Percentiles rank a stretch among this genome's conserved stretches.
Conservation (phyloP, 352 stramenopile genomes). For the Pythium folliculosum region DNA sequence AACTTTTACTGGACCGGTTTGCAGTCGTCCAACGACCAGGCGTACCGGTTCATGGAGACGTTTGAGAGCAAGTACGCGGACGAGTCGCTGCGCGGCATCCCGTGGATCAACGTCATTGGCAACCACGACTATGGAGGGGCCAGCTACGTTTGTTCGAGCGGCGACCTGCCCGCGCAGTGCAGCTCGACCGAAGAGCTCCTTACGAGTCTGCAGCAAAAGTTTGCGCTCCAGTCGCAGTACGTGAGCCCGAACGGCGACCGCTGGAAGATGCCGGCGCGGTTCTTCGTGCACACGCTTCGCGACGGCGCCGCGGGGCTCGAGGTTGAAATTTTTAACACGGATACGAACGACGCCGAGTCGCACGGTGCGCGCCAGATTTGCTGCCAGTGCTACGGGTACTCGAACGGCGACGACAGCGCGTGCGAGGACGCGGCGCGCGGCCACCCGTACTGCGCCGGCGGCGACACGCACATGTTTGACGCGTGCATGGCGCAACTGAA, state of each 20-base stretch:
- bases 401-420: slow-evolving; percentile 51
- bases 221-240: slow-evolving; percentile 69
- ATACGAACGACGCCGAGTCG: slow-evolving; percentile 65
- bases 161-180: slow-evolving; percentile 46
- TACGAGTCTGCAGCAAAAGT: slow-evolving; percentile 56
- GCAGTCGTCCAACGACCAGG: slow-evolving; percentile 47
- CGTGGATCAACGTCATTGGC: slow-evolving; percentile 82
- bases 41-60: slow-evolving; percentile 71
- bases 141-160: slow-evolving; percentile 65
- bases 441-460: slow-evolving; percentile 53
- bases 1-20: slow-evolving; percentile 73
- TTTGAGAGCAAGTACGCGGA: slow-evolving; percentile 81
- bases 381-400: slow-evolving; percentile 82
- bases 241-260: slow-evolving; percentile 77
- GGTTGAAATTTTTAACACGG: slow-evolving; percentile 84
- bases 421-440: slow-evolving; percentile 66
- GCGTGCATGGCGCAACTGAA: slow-evolving; percentile 69
- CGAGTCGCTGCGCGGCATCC: slow-evolving; percentile 51
- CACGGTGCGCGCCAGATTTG: slow-evolving; percentile 74
- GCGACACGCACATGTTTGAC: slow-evolving; percentile 65
- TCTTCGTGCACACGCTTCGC: slow-evolving; percentile 67
- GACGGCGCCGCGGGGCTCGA: slow-evolving; percentile 43
- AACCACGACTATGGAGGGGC: slow-evolving; percentile 87
- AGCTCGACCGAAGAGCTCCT: slow-evolving; percentile 49
- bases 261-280: slow-evolving; percentile 77